phyloP scores from a whole-genome alignment of 2,329 filamentous ascomycete genomes.

The Talaromyces sp. region DNA sequence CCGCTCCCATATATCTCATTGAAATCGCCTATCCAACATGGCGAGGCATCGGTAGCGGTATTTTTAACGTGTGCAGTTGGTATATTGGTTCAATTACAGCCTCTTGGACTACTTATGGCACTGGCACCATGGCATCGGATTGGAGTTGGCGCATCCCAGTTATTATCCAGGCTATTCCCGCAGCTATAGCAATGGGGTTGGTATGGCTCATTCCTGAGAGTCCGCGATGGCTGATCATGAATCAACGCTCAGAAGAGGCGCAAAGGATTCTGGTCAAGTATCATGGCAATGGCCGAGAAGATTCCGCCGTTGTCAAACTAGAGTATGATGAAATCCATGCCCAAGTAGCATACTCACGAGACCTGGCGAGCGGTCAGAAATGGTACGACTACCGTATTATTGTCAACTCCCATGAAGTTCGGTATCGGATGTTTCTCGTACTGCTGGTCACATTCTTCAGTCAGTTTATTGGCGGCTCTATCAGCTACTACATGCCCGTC shows the following conservation, averaged over 20 bases:
- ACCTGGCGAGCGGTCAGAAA: conserved; percentile 32
- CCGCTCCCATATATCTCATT: conserved; percentile 26
- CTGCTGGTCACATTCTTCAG: not conserved
- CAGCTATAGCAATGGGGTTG: not conserved
- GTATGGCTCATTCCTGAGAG: conserved; percentile 5
- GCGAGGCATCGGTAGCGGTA: conserved; percentile 25
- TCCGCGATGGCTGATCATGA: conserved; percentile 29
- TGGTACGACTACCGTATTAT: conserved; percentile 40
- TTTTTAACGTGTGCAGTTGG: conserved; percentile 24
- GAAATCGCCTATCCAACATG: conserved; percentile 29
- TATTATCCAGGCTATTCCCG: conserved; percentile 2
- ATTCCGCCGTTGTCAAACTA: conserved; percentile 15
- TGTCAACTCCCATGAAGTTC: not conserved
- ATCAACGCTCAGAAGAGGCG: conserved; percentile 49
- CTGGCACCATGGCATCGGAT: conserved; percentile 21
- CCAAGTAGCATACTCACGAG: not conserved
- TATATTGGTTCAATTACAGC: conserved; percentile 15
- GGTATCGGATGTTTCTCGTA: conserved; percentile 5
- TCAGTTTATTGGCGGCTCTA: conserved; percentile 4
- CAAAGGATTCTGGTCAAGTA: conserved; percentile 54
- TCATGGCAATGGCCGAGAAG: conserved; percentile 48
- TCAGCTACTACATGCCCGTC: conserved; percentile 6
- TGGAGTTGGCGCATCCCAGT: conserved; percentile 54
- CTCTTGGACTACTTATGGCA: conserved; percentile 21
- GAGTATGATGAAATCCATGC: conserved; percentile 20